Conservation (phyloP, 1,139 yeast species). For the Hemisphaericaspora xylanilytica region DNA sequence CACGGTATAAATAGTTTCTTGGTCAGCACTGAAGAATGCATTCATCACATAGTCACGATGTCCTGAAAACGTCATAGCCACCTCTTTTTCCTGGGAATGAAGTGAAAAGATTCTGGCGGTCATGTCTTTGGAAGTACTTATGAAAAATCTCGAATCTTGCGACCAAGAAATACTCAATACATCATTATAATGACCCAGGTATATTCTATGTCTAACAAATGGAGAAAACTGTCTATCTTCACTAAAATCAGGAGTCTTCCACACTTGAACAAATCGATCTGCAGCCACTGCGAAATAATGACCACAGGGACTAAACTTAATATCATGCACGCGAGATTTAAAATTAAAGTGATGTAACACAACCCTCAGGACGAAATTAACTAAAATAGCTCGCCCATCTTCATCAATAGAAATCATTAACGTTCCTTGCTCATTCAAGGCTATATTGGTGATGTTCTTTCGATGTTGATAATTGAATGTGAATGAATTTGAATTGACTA, state of each 20-base stretch:
- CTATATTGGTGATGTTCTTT: conserved; percentile 74
- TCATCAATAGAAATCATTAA: conserved; percentile 81
- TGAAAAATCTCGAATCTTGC: conserved; percentile 78
- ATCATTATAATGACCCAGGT: conserved; percentile 91
- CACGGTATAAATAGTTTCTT: conserved; percentile 85
- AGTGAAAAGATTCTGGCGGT: conserved; percentile 86
- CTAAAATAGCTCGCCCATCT: conserved; percentile 91
- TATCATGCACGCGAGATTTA: conserved; percentile 69
- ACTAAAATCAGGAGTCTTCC: conserved; percentile 83
- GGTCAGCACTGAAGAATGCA: conserved; percentile 83
- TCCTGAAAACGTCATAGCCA: conserved; percentile 86
- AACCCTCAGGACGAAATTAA: conserved; percentile 76
- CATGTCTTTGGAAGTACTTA: conserved; percentile 86
- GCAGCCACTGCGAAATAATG: conserved; percentile 80
- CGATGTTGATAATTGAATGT: conserved; percentile 94
- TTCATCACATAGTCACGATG: conserved; percentile 85
- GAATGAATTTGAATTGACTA: conserved; percentile 78
- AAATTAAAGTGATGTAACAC: conserved; percentile 96
- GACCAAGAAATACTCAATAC: conserved; percentile 85
- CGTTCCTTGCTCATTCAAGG: conserved; percentile 79
- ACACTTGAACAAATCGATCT: conserved; percentile 81
- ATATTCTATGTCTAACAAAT: conserved; percentile 82
- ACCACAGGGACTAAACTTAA: conserved; percentile 90
- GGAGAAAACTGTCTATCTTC: conserved; percentile 92
- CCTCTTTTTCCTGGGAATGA: conserved; percentile 68